Evolutionary conservation across 805 yeast genomes (phyloP).

Genomic region (Candida golubevii): DNA sequence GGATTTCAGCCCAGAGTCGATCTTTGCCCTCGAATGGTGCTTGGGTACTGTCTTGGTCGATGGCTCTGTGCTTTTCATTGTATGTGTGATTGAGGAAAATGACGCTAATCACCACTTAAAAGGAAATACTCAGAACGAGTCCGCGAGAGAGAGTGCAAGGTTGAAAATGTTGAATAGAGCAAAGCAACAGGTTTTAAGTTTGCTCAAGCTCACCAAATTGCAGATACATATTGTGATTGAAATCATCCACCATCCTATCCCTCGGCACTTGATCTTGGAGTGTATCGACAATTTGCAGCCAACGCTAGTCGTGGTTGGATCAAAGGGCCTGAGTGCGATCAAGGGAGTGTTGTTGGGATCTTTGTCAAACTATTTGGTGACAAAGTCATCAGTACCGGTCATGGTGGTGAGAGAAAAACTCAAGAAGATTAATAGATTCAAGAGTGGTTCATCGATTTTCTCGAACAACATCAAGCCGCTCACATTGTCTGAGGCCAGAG

Average conservation of each 20-base stretch:
- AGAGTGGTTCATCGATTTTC: constrained; percentile 45
- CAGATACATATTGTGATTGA: constrained; percentile 72
- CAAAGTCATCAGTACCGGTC: constrained; percentile 69
- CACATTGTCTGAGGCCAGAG: constrained; percentile 45
- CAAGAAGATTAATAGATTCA: constrained; percentile 60
- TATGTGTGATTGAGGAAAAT: constrained; percentile 48
- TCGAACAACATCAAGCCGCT: constrained; percentile 53
- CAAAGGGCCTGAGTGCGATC: constrained; percentile 67
- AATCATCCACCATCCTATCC: constrained; percentile 71
- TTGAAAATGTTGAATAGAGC: constrained; percentile 40
- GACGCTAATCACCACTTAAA: constrained; percentile 40
- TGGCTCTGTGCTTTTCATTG: constrained; percentile 74
- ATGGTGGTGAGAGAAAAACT: constrained; percentile 75
- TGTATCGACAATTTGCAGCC: constrained; percentile 69
- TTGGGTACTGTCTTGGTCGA: constrained; percentile 80
- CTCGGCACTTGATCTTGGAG: constrained; percentile 65
- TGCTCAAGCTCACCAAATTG: constrained; percentile 60
- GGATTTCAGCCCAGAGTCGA: constrained; percentile 80
- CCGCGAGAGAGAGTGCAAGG: constrained; percentile 33
- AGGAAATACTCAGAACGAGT: constrained; percentile 34
- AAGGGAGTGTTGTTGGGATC: constrained; percentile 74
- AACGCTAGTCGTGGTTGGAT: constrained; percentile 70
- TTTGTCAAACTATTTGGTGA: constrained; percentile 66
- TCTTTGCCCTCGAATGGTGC: constrained; percentile 82
- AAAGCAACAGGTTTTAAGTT: constrained; percentile 41